These are phyloP conservation scores for Fusarium bactridioides DNA, from an alignment of 2,329 filamentous ascomycete genomes.

Conservation along the genomic window DNA sequence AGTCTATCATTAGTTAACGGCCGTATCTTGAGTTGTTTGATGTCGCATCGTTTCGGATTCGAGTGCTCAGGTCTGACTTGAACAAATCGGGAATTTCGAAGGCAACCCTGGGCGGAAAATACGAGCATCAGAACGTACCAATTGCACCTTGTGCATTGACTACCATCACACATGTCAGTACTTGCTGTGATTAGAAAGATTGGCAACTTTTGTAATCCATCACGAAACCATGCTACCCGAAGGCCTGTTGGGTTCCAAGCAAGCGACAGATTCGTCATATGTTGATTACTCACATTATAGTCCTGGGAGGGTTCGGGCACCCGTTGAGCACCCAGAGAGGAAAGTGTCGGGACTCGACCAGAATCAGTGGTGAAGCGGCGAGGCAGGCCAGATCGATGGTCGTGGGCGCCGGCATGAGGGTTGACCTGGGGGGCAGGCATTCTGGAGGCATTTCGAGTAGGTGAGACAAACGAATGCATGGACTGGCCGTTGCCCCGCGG, in stretches of 20 bases:
- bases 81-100: not conserved
- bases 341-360: slow-evolving; percentile 79
- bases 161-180: slow-evolving; percentile 47
- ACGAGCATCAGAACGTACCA: slow-evolving; percentile 64
- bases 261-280: not conserved
- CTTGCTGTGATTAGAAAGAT: not conserved
- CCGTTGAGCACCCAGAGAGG: slow-evolving; percentile 55
- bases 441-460: slow-evolving; percentile 73
- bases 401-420: slow-evolving; percentile 57
- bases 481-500: slow-evolving; percentile 74
- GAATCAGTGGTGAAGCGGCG: slow-evolving; percentile 95
- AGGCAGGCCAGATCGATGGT: slow-evolving; percentile 80
- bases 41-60: not conserved
- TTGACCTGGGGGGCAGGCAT: slow-evolving; percentile 62
- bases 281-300: slow-evolving; percentile 52
- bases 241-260: not conserved
- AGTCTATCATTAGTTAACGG: slow-evolving; percentile 47
- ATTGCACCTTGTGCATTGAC: slow-evolving; percentile 77
- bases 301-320: slow-evolving; percentile 58
- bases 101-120: not conserved
- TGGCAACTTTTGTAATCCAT: not conserved
- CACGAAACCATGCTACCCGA: slow-evolving; percentile 21
- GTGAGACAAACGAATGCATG: slow-evolving; percentile 78
- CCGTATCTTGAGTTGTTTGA: not conserved
- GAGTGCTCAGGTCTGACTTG: not conserved